Conservation (phyloP, 306 rosid species). For the Purshia tridentata region DNA sequence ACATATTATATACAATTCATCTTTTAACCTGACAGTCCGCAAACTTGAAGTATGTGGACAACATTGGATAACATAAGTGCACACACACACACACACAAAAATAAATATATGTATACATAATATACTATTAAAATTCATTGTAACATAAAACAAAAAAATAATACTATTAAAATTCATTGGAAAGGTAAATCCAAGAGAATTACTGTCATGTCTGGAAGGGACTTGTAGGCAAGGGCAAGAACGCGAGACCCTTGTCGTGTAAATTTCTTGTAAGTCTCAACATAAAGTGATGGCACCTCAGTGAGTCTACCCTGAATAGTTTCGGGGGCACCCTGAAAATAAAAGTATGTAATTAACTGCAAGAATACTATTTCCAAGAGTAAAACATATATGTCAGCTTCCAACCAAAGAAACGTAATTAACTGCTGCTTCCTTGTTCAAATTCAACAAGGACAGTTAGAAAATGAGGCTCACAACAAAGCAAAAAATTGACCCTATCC, state of each 20-base stretch:
- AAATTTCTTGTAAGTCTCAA: slow-evolving; percentile 81
- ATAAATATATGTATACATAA: too few relatives aligned
- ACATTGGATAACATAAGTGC: too few relatives aligned
- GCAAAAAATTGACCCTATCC: too few relatives aligned
- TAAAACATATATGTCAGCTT: too few relatives aligned
- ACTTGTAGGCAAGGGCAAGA: slow-evolving; percentile 91
- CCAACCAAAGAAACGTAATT: not conserved
- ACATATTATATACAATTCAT: not conserved
- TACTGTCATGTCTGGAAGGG: slow-evolving; percentile 96
- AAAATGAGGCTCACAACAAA: not conserved
- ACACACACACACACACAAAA: too few relatives aligned
- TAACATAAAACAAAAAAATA: not conserved
- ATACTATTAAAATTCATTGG: not conserved
- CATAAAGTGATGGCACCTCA: slow-evolving; percentile 71
- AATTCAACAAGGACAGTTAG: not conserved
- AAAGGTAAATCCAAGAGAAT: slow-evolving; percentile 28
- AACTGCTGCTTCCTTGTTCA: not conserved
- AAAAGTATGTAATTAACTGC: too few relatives aligned
- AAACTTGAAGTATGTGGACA: too few relatives aligned
- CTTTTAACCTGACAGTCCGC: too few relatives aligned
- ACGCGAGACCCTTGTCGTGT: slow-evolving; percentile 99
- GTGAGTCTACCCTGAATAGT: slow-evolving; percentile 84
- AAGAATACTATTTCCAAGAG: not conserved
- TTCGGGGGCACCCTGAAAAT: slow-evolving; percentile 99
- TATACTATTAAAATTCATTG: not conserved